Base-by-base conservation (phyloP, 345 rosid genomes). In the Barbarea vulgaris region DNA sequence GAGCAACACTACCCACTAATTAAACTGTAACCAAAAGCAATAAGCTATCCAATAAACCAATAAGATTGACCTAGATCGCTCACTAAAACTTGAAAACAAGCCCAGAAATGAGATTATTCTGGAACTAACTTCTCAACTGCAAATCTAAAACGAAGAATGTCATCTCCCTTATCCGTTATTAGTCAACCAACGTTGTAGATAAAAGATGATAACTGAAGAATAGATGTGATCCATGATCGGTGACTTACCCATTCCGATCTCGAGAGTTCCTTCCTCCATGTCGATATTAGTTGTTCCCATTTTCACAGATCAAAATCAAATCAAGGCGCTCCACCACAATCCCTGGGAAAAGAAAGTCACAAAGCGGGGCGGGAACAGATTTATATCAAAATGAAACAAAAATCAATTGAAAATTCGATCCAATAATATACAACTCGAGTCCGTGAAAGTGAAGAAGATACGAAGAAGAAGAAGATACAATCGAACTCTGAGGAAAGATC, bases 211-310 rank as follows among this genome's bases (percentile, higher is more conserved):
- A 64, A 64, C 6, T 3, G 12, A 66, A 50, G 5, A 47, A 14
- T 6, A 28, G 7, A 24, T 22, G 36, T 22, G 58, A 72, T 72
- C 34, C 14, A 51, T 31, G 78, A 80, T 64, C 36, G 39, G 64
- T 9, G 65, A 66, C 89, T 65, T 70, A 93, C 98, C 98, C 95
- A 93, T 90, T 78, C 97, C 98, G 77, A 93, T 84, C 89, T 90
- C 93, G 14, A 90, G 88, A 33, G 91, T 80, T 70, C 86, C 98
- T 68, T 81, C 89, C 72, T 89, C 98, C 89, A 83, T 75, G 56
- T 81, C 86, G 55, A 34, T 37, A 47, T 22, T 39, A 47, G 24
- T 80, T 52, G 67, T 76, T 36, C 79, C 89, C 94, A 92, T 90
- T 81, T 44, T 76, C 77, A 73, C 64, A 66, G 81, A 78, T 72